phyloP scores from a whole-genome alignment of 1,139 yeast genomes.

The Suhomyces kunorum region DNA sequence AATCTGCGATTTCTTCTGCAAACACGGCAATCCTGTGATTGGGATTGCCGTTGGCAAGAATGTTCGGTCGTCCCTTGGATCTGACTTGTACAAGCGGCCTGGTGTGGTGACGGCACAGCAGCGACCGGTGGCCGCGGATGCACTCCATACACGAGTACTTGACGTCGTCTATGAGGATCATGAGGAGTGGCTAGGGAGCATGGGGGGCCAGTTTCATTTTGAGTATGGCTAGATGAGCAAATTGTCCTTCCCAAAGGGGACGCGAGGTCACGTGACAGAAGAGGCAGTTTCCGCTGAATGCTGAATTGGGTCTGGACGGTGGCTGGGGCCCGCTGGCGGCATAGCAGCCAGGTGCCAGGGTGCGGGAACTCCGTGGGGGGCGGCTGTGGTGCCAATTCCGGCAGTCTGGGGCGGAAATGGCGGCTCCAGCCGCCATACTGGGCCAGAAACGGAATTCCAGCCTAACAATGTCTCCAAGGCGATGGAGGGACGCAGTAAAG shows the following conservation, averaged over 20 bases:
- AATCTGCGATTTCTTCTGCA: constrained; percentile 47
- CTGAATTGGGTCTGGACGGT: too few relatives aligned
- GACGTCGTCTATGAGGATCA: constrained; percentile 83
- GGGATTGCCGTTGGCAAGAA: constrained; percentile 47
- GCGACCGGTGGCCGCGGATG: constrained; percentile 89
- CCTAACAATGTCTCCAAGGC: too few relatives aligned
- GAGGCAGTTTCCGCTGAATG: too few relatives aligned
- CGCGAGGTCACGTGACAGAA: constrained; percentile 1
- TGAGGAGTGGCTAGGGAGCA: constrained; percentile 23
- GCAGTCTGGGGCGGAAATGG: too few relatives aligned
- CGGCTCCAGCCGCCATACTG: too few relatives aligned
- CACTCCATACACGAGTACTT: constrained; percentile 92
- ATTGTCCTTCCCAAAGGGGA: constrained; percentile 14
- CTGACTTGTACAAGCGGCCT: constrained; percentile 86
- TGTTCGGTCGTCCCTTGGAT: constrained; percentile 78
- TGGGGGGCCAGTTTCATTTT: constrained; percentile 4
- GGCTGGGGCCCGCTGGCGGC: too few relatives aligned
- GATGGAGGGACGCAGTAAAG: too few relatives aligned
- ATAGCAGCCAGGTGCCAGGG: too few relatives aligned
- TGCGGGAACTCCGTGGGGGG: too few relatives aligned
- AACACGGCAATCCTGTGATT: constrained; percentile 59
- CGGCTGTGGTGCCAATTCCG: too few relatives aligned
- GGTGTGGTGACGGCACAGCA: constrained; percentile 78
- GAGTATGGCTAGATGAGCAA: constrained; percentile 7
- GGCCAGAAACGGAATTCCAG: too few relatives aligned